These are phyloP conservation scores for Evernia prunastri DNA, from an alignment of 495 filamentous ascomycete genomes.

Conservation along the genomic window DNA sequence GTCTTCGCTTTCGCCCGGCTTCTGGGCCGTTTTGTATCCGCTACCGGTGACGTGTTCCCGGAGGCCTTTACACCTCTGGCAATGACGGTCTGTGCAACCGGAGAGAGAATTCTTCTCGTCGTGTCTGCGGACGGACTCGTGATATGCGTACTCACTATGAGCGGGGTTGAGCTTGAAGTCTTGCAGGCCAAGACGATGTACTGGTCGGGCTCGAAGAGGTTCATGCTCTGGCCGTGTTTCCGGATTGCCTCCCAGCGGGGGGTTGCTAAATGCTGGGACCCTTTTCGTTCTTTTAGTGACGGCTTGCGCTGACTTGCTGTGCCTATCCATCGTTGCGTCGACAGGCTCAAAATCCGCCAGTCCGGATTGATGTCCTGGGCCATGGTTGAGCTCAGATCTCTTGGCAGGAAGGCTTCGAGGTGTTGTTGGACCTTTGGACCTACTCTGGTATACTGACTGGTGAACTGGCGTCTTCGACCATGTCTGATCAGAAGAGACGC, in stretches of 20 bases:
- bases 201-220: conserved; percentile 47
- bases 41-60: conserved; percentile 52
- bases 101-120: conserved; percentile 66
- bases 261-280: conserved; percentile 1
- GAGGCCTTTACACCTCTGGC: conserved; percentile 65
- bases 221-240: conserved; percentile 33
- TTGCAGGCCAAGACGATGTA: conserved; percentile 45
- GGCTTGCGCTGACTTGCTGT: conserved; percentile 12
- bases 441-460: neutral
- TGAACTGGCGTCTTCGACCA: neutral
- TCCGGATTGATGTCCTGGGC: neutral
- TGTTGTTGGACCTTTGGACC: neutral
- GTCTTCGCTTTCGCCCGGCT: conserved; percentile 20
- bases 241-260: neutral
- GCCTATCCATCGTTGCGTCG: conserved; percentile 13
- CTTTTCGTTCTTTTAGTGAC: neutral
- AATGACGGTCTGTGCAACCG: conserved; percentile 70
- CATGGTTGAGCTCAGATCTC: neutral
- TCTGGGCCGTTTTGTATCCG: conserved; percentile 21
- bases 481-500: neutral
- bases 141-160: conserved; percentile 67
- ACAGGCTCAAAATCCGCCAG: neutral
- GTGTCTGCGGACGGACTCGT: conserved; percentile 65
- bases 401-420: conserved; percentile 14
- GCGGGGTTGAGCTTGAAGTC: conserved; percentile 84